Evolutionary conservation across 176 grass and related monocot genomes (phyloP), one percentile per base, ranked within the genome.

Genomic region (Musa schizocarpa): DNA sequence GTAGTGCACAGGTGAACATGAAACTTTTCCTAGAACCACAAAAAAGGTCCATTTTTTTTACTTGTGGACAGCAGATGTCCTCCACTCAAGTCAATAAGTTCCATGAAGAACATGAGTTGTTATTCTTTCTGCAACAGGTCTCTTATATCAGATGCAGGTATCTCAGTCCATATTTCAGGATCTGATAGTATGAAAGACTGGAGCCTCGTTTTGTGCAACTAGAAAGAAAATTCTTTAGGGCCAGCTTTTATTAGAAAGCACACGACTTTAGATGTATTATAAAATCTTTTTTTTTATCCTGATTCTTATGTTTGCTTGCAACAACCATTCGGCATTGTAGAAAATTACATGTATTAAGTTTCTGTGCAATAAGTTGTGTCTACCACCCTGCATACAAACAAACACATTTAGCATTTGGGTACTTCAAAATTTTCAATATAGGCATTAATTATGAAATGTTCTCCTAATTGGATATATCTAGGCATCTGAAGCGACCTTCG

Each of bases 1-100:
- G 87, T 98, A 43, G 74, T 98, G 26, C 94, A 98, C 65, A 98
- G 94, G 94, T 98, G 57, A 81, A 69, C 50, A 0, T n/a, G 0
- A 49, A 69, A 27, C 26, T 27, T 27, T 27, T 27, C 26, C 26
- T 27, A 27, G 26, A 27, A 27, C 26, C 26, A 27, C 26, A 2
- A 27, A 27, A 27, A 2, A 27, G 1, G 1, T 27, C 26, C 26
- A 27, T 27, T 27, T 27, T 27, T 27, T 1, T 1, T 27, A 27
- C 26, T 27, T 27, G 26, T 27, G 26, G 1, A 27, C 1, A 27
- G 26, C 26, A 1, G 26, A 27, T 27, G 26, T 27, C 26, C 26
- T 27, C 26, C 26, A 27, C 1, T 27, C 26, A 27, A 27, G 26
- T 27, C 26, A 27, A 27, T 27, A 2, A 27, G 26, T 27, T 27